phyloP scores from a whole-genome alignment of 2,329 filamentous ascomycete genomes.

The Arthrobotrys megalospora region DNA sequence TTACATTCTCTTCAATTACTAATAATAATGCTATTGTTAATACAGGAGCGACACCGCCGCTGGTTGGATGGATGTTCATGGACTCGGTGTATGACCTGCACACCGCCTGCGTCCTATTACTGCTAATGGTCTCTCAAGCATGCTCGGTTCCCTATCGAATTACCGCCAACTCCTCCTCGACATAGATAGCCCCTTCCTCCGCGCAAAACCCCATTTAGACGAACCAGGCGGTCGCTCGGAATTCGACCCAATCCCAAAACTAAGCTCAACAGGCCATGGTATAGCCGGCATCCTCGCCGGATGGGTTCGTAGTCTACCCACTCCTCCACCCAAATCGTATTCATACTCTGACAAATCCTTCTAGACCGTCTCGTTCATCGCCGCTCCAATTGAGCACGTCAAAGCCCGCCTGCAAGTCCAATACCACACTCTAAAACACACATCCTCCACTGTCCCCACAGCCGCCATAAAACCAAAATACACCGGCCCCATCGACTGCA shows the following conservation, averaged over 20 bases:
- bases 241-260: conserved; percentile 74
- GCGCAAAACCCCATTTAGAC: conserved; percentile 66
- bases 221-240: conserved; percentile 62
- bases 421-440: conserved; percentile 72
- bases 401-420: conserved; percentile 96
- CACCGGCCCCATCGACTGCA: conserved; percentile 87
- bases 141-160: conserved; percentile 91
- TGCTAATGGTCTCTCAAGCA: conserved; percentile 68
- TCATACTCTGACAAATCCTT: background rate
- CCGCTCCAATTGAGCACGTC: conserved; percentile 93
- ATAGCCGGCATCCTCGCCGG: conserved; percentile 90
- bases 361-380: conserved; percentile 88
- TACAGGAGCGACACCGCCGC: conserved; percentile 81
- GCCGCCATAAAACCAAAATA: conserved; percentile 84
- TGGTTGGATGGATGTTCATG: conserved; percentile 99
- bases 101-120: conserved; percentile 7
- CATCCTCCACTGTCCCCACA: conserved; percentile 69
- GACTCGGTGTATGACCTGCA: conserved; percentile 75
- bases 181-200: conserved; percentile 65
- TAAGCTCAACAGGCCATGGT: conserved; percentile 79
- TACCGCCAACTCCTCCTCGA: conserved; percentile 89
- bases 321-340: background rate
- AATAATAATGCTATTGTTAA: background rate
- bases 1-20: conserved; percentile 16
- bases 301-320: conserved; percentile 66